Conservation (phyloP, 2,329 filamentous ascomycete species). For the Fusarium armeniacum region DNA sequence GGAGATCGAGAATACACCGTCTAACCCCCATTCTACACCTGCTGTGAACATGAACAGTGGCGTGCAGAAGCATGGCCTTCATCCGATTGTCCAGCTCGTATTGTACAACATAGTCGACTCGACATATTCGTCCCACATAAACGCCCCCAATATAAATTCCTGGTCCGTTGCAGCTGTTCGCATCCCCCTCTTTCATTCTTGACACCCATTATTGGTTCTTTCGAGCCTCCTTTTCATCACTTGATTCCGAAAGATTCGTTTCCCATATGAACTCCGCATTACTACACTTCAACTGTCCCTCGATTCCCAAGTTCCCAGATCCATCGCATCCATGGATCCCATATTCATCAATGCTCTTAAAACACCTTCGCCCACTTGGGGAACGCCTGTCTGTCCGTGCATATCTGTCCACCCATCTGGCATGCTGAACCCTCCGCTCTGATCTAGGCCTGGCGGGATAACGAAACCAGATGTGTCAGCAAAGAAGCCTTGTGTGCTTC, state of each 20-base stretch:
- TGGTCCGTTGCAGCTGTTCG: constrained; percentile 13
- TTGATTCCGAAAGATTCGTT: neutral
- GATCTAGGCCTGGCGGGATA: constrained; percentile 46
- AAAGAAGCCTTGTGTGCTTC: constrained; percentile 58
- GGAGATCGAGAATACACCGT: neutral
- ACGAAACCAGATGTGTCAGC: constrained; percentile 57
- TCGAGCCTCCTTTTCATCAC: neutral
- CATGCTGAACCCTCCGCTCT: constrained; percentile 57
- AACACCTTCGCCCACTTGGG: constrained; percentile 70
- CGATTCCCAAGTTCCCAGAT: constrained; percentile 64
- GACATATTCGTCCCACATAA: constrained; percentile 29
- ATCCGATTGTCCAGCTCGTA: constrained; percentile 35
- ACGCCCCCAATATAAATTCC: constrained; percentile 33
- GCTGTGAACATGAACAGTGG: constrained; percentile 18
- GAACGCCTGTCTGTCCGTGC: constrained; percentile 62
- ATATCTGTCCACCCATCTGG: constrained; percentile 62
- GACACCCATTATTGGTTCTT: constrained; percentile 6
- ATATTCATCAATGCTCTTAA: constrained; percentile 70
- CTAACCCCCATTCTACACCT: neutral
- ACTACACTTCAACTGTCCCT: constrained; percentile 48
- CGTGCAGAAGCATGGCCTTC: constrained; percentile 23
- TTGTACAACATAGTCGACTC: constrained; percentile 38
- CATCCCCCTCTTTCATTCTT: constrained; percentile 22
- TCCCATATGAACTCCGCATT: constrained; percentile 9
- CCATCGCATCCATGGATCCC: constrained; percentile 73